A percentile compares a stretch with the other conserved stretches of the same genome.
Evolutionary conservation across 495 filamentous ascomycete genomes (phyloP).

Genomic region (Penicillium dipodomyicola): DNA sequence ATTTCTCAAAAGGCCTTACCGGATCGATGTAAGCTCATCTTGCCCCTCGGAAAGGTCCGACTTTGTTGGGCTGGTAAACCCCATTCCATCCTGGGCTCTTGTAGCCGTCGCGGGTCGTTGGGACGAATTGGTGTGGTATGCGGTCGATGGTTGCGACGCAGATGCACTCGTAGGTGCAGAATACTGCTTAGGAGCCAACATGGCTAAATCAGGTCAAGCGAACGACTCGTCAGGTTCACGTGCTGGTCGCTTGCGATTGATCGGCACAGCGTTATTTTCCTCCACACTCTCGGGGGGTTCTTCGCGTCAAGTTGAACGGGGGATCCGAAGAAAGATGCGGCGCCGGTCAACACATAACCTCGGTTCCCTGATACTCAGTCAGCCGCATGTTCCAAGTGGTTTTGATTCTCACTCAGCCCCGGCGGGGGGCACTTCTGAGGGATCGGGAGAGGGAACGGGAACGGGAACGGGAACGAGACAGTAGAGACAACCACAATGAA

Average conservation of each 20-base stretch:
- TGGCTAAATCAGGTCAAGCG: constrained; percentile 45
- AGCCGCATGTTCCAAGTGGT: constrained; percentile 9
- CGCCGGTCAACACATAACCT: constrained; percentile 26
- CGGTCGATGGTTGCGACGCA: constrained; percentile 51
- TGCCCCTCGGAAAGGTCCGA: constrained; percentile 87
- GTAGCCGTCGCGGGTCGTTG: constrained; percentile 54
- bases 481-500: constrained; percentile 2
- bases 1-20: constrained; percentile 40
- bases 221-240: constrained; percentile 3
- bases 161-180: constrained; percentile 59
- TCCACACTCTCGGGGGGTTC: constrained; percentile 12
- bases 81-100: constrained; percentile 55
- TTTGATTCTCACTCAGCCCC: constrained; percentile 4
- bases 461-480: too few relatives aligned
- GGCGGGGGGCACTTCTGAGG: background rate
- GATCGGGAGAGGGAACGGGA: background rate
- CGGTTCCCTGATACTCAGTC: constrained; percentile 11
- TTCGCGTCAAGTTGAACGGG: constrained; percentile 13
- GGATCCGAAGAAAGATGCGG: constrained; percentile 8
- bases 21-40: constrained; percentile 57
- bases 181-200: constrained; percentile 86
- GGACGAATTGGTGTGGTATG: constrained; percentile 48
- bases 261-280: constrained; percentile 14
- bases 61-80: constrained; percentile 84
- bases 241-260: background rate